These are phyloP conservation scores for Simmondsia chinensis DNA, from an alignment of 148 eudicot species.

Conservation along the genomic window DNA sequence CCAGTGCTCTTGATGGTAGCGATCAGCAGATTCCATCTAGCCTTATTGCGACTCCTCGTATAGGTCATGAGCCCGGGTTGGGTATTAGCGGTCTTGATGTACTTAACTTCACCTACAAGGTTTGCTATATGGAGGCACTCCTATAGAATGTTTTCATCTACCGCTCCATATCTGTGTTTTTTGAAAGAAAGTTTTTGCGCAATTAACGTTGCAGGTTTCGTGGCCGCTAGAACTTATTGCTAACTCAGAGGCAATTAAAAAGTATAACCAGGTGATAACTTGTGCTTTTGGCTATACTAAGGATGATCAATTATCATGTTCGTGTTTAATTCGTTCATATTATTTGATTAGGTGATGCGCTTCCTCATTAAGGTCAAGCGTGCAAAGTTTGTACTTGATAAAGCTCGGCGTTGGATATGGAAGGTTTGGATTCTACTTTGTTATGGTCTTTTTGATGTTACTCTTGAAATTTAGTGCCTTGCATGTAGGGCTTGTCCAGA, in stretches of 20 bases:
- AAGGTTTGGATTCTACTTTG: constrained; percentile 46
- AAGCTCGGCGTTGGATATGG: constrained; percentile 97
- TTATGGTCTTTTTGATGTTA: constrained; percentile 4
- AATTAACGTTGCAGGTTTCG: constrained; percentile 56
- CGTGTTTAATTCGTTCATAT: constrained; percentile 1
- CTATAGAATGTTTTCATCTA: constrained; percentile 2
- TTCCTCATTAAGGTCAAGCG: constrained; percentile 87
- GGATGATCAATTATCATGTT: not conserved
- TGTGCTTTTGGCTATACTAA: constrained; percentile 4
- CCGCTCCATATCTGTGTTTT: not conserved
- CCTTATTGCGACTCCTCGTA: constrained; percentile 50
- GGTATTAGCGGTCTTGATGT: constrained; percentile 82
- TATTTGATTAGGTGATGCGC: constrained; percentile 67
- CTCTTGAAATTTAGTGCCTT: not conserved
- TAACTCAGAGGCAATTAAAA: constrained; percentile 70
- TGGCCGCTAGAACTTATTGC: constrained; percentile 98
- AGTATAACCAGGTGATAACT: constrained; percentile 80
- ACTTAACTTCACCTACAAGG: constrained; percentile 86
- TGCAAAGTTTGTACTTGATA: constrained; percentile 92
- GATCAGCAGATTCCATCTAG: constrained; percentile 29
- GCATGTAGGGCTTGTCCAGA: no score
- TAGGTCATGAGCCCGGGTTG: constrained; percentile 38
- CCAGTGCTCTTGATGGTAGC: constrained; percentile 29
- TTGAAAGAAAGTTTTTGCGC: not conserved
- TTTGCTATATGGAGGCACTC: constrained; percentile 19